Evolutionary conservation across 169 alveolate species (phyloP), one percentile per base, ranked within the genome.

Genomic region (Eimeria acervulina): DNA sequence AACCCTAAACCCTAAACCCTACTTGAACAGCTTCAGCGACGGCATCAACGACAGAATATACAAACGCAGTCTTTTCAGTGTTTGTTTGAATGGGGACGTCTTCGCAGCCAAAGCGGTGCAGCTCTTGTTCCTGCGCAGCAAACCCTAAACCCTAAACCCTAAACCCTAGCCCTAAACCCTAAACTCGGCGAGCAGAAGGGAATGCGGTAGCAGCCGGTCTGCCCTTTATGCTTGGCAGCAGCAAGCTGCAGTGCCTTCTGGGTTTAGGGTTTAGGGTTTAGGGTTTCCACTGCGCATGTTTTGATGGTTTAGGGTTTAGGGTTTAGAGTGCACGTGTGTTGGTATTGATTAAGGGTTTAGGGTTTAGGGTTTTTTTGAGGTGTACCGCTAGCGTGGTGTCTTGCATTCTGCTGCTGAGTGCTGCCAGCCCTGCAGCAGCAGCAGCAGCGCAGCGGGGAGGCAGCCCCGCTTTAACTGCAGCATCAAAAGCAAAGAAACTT

Each of bases 31-130:
- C 88, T 78, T 78, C 88, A 4, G 88, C 55, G 23, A 78, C 88
- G 17, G 88, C 88, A 28, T 78, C 88, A 15, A 78, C 88, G 21
- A 78, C 63, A 10, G 88, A 31, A 21, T 78, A 78, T 12, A 78
- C 38, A 36, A 78, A 78, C 12, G 88, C 88, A 13, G 38, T 28
- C 38, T 40, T 78, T 10, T 36, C 88, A 6, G 19, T 13, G 28
- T 23, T 17, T 17, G 42, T 78, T 17, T 42, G 33, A 31, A 23
- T 40, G 5, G 55, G 5, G 10, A 78, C 55, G 31, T 42, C 88
- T 78, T 78, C 66, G 88, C 88, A 78, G 4, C 88, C 88, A 78
- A 78, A 78, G 61, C 88, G 59, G 10, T 55, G 63, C 4, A 78
- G 88, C 33, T 78, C 88, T 12, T 78, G 36, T 40, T 78, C 63